A percentile compares a stretch with the other conserved stretches of the same genome.
phyloP scores from a whole-genome alignment of 768 basidiomycete genomes.

The Tylopilus plumbeoviolaceoides region DNA sequence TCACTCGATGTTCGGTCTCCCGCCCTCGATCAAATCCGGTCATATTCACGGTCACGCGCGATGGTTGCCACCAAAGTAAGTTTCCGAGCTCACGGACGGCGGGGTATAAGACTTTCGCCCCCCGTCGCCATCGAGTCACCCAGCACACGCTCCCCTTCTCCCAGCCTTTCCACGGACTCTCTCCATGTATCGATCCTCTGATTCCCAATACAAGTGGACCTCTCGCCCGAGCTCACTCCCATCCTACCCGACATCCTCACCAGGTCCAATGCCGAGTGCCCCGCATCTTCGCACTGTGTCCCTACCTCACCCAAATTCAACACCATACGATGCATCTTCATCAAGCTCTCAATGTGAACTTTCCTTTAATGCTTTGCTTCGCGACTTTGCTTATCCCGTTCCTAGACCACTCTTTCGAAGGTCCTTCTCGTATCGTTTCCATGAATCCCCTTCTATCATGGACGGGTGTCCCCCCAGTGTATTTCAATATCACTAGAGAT shows the following conservation, averaged over 20 bases:
- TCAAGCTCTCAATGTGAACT: constrained; percentile 19
- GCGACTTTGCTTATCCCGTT: not conserved
- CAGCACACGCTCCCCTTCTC: constrained; percentile 10
- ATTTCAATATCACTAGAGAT: constrained; percentile 26
- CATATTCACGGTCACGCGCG: constrained; percentile 14
- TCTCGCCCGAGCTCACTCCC: constrained; percentile 4
- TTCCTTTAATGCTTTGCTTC: not conserved
- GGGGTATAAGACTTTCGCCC: constrained; percentile 27
- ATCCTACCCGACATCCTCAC: constrained; percentile 14
- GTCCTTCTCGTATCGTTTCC: constrained; percentile 15
- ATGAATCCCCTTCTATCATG: constrained; percentile 27
- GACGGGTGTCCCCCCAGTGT: constrained; percentile 13
- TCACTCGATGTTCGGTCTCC: constrained; percentile 25
- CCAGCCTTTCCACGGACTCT: constrained; percentile 1
- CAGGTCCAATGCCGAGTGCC: constrained; percentile 21
- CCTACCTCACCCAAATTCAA: constrained; percentile 30
- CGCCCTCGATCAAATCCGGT: constrained; percentile 18
- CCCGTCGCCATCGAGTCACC: constrained; percentile 15
- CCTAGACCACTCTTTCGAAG: constrained; percentile 14
- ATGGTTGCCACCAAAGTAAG: constrained; percentile 11
- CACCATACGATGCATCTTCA: constrained; percentile 16
- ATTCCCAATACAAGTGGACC: constrained; percentile 21
- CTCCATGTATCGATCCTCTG: constrained; percentile 21
- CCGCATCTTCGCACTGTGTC: constrained; percentile 28
- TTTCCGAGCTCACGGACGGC: constrained; percentile 15